Evolutionary conservation across 108 stramenopile genomes (phyloP).

Genomic region (Cyclotella sp.): DNA sequence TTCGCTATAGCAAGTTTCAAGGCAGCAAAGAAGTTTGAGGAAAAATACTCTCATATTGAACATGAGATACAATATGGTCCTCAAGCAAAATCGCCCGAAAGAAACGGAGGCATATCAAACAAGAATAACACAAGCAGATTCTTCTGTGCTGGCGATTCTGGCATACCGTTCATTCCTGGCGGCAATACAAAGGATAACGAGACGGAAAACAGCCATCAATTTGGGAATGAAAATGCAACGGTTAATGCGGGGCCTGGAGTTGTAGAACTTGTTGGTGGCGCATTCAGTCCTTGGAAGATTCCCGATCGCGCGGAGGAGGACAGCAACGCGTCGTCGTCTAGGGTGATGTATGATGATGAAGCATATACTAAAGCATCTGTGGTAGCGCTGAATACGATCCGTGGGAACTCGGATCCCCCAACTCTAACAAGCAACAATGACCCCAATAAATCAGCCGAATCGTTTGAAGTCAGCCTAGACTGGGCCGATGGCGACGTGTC

Average conservation of each 20-base stretch:
- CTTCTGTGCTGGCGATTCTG: conserved; percentile 22
- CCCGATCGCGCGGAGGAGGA: conserved; percentile 44
- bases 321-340: conserved; percentile 35
- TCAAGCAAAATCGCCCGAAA: conserved; percentile 15
- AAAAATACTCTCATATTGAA: conserved; percentile 40
- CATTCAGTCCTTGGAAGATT: conserved; percentile 59
- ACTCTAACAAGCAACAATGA: not conserved
- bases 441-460: conserved; percentile 24
- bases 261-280: conserved; percentile 53
- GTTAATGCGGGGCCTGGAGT: conserved; percentile 15
- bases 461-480: conserved; percentile 35
- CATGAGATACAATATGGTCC: conserved; percentile 9
- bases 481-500: not conserved
- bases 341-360: conserved; percentile 30
- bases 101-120: not conserved
- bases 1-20: conserved; percentile 73
- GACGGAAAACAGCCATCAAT: not conserved
- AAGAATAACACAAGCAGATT: conserved; percentile 12
- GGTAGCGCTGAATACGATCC: conserved; percentile 27
- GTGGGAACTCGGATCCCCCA: not conserved
- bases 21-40: conserved; percentile 68
- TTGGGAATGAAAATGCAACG: not conserved
- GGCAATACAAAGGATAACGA: not conserved
- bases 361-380: conserved; percentile 27
- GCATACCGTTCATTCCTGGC: conserved; percentile 7